A percentile compares a stretch with the other conserved stretches of the same genome.
These are phyloP conservation scores for Pilobolus umbonatus DNA, from an alignment of 192 early-diverging fungal species.

Conservation along the genomic window DNA sequence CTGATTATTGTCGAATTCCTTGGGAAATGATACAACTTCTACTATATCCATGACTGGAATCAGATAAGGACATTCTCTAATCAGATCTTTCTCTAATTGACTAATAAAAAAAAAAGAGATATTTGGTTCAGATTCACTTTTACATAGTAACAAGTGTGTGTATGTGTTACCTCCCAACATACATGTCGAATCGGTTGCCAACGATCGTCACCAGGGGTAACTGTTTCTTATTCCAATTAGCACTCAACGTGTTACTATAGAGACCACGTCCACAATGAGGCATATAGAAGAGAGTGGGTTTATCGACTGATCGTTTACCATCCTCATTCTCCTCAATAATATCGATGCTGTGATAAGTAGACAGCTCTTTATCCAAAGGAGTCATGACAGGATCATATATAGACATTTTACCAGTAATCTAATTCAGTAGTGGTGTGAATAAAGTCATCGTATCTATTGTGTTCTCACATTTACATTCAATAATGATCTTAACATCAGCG, in stretches of 20 bases:
- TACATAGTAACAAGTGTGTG: neutral
- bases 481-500: slow-evolving; percentile 16
- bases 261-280: slow-evolving; percentile 30
- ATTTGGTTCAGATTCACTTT: neutral
- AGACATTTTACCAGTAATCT: slow-evolving; percentile 28
- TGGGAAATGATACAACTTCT: slow-evolving; percentile 18
- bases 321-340: slow-evolving; percentile 31
- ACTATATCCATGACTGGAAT: slow-evolving; percentile 22
- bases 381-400: slow-evolving; percentile 38
- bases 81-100: slow-evolving; percentile 24
- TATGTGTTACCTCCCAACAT: slow-evolving; percentile 26
- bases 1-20: slow-evolving; percentile 31
- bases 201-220: slow-evolving; percentile 19
- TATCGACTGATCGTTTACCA: slow-evolving; percentile 16
- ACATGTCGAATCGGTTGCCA: slow-evolving; percentile 32
- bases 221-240: slow-evolving; percentile 24
- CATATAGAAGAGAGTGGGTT: slow-evolving; percentile 35
- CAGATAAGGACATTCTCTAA: slow-evolving; percentile 29
- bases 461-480: slow-evolving; percentile 22
- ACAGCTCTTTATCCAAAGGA: slow-evolving; percentile 26
- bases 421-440: neutral
- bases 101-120: neutral
- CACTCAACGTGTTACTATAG: slow-evolving; percentile 31
- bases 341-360: slow-evolving; percentile 13
- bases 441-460: neutral